Base-by-base conservation (phyloP, 1,284 basidiomycete species). In the Heterobasidion parviporum region DNA sequence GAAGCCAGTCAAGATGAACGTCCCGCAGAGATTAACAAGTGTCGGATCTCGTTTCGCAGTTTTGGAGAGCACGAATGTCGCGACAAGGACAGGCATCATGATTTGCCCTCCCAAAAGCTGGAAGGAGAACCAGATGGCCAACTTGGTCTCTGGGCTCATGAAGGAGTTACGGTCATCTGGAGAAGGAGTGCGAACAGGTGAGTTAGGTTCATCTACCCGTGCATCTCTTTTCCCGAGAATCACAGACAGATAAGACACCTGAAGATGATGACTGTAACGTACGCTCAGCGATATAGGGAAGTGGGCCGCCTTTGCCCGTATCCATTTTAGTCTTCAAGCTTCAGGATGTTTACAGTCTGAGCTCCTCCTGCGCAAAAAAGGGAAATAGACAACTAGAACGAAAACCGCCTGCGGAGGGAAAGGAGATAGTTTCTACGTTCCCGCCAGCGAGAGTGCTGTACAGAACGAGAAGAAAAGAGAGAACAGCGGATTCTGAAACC, bases 1-100 rank as follows among this genome's bases (percentile, higher is more conserved):
- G 32, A 69, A 56, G 6, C 65, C 66, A 3, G 65, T 56, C 6
- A 67, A 43, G 12, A 69, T 72, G 77, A 80, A 82, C 44, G 75
- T 75, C 48, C 74, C 61, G 60, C 79, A 82, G 51, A 82, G 73
- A 58, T 79, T 82, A 60, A 81, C 67, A 58, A 82, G 66, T 3
- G 74, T 74, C 0, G 76, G 73, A 60, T 77, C 76, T 57, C 75
- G 73, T 18, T 62, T 59, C 38, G 70, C 69, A 8, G 46, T 36
- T 57, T 71, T 75, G 50, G 73, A 70, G 54, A 76, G 59, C 35
- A 76, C 61, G 54, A 76, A 73, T 12, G 77, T 81, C n/a, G 70
- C 62, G 43, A 80, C 67, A 46, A 82, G 71, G 20, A 79, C 62
- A 6, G 78, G 76, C 10, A 82, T 67, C 43, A 76, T 70, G 45